These are phyloP conservation scores for Gamarada debralockiae DNA, from an alignment of 495 filamentous ascomycete species.

Conservation along the genomic window DNA sequence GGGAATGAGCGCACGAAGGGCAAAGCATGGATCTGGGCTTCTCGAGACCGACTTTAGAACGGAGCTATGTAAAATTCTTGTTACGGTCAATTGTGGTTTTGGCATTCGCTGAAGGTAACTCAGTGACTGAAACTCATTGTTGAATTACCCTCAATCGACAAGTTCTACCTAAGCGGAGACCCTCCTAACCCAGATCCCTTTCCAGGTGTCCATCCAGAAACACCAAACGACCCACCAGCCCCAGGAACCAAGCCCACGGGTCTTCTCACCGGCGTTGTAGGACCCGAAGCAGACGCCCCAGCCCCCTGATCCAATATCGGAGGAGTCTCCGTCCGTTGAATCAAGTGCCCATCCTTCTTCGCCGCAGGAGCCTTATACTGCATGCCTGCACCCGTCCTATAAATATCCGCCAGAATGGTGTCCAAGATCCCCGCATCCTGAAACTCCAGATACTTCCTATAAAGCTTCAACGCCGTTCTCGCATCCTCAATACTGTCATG, in stretches of 20 bases:
- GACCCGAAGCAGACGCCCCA: conserved; percentile 9
- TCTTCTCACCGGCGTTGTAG: conserved; percentile 16
- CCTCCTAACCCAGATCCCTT: conserved; percentile 14
- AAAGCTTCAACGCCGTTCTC: conserved; percentile 80
- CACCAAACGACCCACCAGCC: conserved; percentile 15
- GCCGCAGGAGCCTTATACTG: conserved; percentile 66
- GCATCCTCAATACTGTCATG: conserved; percentile 97
- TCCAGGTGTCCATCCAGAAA: conserved; percentile 25
- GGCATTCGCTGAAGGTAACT: background rate
- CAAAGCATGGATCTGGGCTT: too few relatives aligned
- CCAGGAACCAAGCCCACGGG: conserved; percentile 27
- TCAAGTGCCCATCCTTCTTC: conserved; percentile 26
- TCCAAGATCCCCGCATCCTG: conserved; percentile 78
- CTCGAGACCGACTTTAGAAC: too few relatives aligned
- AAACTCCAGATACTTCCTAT: conserved; percentile 87
- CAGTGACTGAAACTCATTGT: background rate
- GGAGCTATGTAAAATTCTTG: too few relatives aligned
- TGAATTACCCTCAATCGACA: background rate
- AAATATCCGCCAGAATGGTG: conserved; percentile 75
- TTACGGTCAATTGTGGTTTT: too few relatives aligned
- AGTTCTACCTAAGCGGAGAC: conserved; percentile 3
- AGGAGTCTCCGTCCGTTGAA: conserved; percentile 34
- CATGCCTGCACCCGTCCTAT: conserved; percentile 62
- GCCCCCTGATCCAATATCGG: conserved; percentile 15
- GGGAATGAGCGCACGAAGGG: background rate